phyloP scores from a whole-genome alignment of 192 early-diverging fungal genomes.

The Coemansia erecta region DNA sequence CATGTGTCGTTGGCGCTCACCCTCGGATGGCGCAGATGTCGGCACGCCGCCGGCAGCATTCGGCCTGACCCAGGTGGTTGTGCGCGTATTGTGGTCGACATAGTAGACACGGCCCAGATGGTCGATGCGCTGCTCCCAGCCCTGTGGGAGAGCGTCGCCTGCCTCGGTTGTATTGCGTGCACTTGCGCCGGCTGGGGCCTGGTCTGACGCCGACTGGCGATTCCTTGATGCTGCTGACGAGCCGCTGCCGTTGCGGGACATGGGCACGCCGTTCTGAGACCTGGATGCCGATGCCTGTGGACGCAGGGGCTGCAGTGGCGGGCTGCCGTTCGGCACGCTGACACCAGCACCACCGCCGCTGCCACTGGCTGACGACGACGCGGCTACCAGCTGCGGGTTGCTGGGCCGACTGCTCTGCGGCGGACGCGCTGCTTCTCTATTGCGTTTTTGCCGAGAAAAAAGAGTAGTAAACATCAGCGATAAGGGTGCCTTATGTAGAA shows the following conservation, averaged over 20 bases:
- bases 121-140: slow-evolving; percentile 96
- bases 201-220: not conserved
- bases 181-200: not conserved
- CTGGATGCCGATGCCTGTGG: slow-evolving; percentile 1
- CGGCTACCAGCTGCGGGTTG: slow-evolving; percentile 12
- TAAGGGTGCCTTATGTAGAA: too few species aligned
- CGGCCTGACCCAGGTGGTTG: slow-evolving; percentile 86
- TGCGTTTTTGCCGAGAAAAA: slow-evolving; percentile 48
- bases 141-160: slow-evolving; percentile 47
- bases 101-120: slow-evolving; percentile 93
- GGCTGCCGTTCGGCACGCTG: slow-evolving; percentile 7
- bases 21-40: slow-evolving; percentile 57
- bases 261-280: slow-evolving; percentile 7
- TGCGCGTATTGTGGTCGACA: slow-evolving; percentile 96
- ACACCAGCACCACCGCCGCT: slow-evolving; percentile 1
- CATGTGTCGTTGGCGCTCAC: slow-evolving; percentile 76
- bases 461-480: slow-evolving; percentile 41
- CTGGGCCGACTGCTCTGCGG: slow-evolving; percentile 14
- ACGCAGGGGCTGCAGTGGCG: slow-evolving; percentile 5
- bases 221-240: slow-evolving; percentile 7
- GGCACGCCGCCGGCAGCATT: slow-evolving; percentile 16
- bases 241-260: slow-evolving; percentile 14
- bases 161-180: slow-evolving; percentile 24
- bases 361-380: slow-evolving; percentile 8
- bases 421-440: slow-evolving; percentile 39